Conservation (phyloP, 2,329 filamentous ascomycete genomes). For the Dothistroma pini region DNA sequence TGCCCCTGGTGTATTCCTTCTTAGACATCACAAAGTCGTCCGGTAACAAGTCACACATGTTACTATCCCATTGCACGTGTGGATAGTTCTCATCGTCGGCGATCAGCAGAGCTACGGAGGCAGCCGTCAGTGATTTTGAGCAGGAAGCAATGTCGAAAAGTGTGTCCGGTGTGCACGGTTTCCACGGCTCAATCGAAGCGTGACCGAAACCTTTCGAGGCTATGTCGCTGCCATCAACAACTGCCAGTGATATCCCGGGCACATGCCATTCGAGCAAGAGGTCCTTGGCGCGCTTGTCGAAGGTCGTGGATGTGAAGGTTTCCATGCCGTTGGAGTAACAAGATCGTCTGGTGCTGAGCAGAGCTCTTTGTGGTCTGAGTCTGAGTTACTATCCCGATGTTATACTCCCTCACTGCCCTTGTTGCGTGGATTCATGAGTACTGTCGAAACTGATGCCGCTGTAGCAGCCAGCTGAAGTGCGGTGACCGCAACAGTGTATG, state of each 20-base stretch:
- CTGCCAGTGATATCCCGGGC: conserved; percentile 49
- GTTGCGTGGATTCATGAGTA: not conserved
- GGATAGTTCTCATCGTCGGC: conserved; percentile 41
- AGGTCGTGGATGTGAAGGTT: conserved; percentile 11
- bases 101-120: conserved; percentile 50
- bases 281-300: conserved; percentile 6
- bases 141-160: conserved; percentile 56
- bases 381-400: not conserved
- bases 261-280: conserved; percentile 14
- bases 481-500: not conserved
- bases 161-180: conserved; percentile 45
- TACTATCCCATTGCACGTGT: conserved; percentile 46
- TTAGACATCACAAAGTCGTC: conserved; percentile 17
- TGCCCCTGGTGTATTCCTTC: conserved; percentile 45
- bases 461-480: not conserved
- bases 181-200: conserved; percentile 35
- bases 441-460: not conserved
- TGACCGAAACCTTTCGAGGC: conserved; percentile 42
- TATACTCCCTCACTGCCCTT: not conserved
- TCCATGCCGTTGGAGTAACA: conserved; percentile 1
- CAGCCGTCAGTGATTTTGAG: conserved; percentile 55
- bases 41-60: conserved; percentile 37
- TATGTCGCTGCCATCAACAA: conserved; percentile 46
- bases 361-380: not conserved
- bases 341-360: not conserved